Evolutionary conservation across 192 early-diverging fungal genomes (phyloP).

Genomic region (Coemansia sp.): DNA sequence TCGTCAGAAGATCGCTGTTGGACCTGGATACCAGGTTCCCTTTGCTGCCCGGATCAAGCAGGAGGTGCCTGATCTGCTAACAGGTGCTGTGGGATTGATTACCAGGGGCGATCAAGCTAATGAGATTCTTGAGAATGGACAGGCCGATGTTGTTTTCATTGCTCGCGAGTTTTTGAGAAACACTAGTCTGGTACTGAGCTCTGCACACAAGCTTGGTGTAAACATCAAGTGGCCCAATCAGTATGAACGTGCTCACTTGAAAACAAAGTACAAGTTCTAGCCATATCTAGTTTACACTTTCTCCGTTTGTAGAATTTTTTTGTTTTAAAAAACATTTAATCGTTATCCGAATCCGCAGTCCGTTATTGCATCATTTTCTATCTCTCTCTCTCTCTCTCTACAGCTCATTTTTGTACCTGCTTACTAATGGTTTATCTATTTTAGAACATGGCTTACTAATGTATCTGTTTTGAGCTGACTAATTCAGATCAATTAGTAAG

Average conservation of each 20-base stretch:
- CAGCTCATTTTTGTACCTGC: too few relatives aligned
- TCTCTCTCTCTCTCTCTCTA: too few relatives aligned
- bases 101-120: conserved; percentile 63
- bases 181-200: conserved; percentile 60
- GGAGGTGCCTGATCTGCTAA: conserved; percentile 50
- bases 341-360: too few relatives aligned
- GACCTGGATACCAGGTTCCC: conserved; percentile 67
- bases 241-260: conserved; percentile 49
- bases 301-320: too few relatives aligned
- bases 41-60: conserved; percentile 65
- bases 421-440: conserved; percentile 1
- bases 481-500: too few relatives aligned
- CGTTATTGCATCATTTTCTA: too few relatives aligned
- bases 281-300: too few relatives aligned
- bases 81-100: conserved; percentile 68
- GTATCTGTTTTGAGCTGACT: too few relatives aligned
- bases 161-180: conserved; percentile 70
- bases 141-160: conserved; percentile 71
- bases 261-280: conserved; percentile 4
- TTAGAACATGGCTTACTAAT: neutral
- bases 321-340: too few relatives aligned
- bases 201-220: conserved; percentile 67
- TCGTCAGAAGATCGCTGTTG: conserved; percentile 51
- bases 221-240: conserved; percentile 63
- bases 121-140: conserved; percentile 59